phyloP scores from a whole-genome alignment of 768 basidiomycete genomes.

The Tubosaeta sp. region DNA sequence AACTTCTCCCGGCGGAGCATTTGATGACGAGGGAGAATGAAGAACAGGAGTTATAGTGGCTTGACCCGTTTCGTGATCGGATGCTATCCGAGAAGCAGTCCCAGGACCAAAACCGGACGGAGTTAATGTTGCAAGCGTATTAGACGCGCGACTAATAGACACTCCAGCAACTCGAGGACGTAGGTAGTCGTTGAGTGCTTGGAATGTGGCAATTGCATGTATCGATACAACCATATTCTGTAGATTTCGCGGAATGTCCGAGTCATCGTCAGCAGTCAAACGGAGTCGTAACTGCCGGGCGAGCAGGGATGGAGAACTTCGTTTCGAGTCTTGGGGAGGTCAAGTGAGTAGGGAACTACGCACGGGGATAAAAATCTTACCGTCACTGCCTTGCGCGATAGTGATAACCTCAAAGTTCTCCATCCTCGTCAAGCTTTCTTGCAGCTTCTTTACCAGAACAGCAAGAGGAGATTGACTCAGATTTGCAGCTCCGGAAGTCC shows the following conservation, averaged over 20 bases:
- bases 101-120: constrained; percentile 66
- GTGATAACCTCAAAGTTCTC: constrained; percentile 95
- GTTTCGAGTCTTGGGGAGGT: constrained; percentile 65
- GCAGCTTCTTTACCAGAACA: constrained; percentile 89
- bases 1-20: constrained; percentile 38
- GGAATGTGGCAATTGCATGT: constrained; percentile 97
- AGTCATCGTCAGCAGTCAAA: constrained; percentile 83
- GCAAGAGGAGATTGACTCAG: constrained; percentile 57
- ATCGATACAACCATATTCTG: constrained; percentile 95
- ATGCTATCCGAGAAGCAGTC: constrained; percentile 34
- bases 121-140: constrained; percentile 88
- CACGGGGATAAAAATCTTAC: constrained; percentile 35
- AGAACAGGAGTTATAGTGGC: constrained; percentile 24
- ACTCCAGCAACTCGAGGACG: constrained; percentile 83
- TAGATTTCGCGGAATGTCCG: constrained; percentile 80
- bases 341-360: constrained; percentile 2
- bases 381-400: constrained; percentile 76
- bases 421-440: constrained; percentile 92
- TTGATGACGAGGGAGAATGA: constrained; percentile 31
- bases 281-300: constrained; percentile 89
- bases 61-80: constrained; percentile 32
- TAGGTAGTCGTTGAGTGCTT: constrained; percentile 93
- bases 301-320: constrained; percentile 87
- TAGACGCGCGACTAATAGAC: constrained; percentile 63
- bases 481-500: constrained; percentile 41